Conservation (phyloP, 1,139 yeast genomes). For the Saccharomyces uvarum region DNA sequence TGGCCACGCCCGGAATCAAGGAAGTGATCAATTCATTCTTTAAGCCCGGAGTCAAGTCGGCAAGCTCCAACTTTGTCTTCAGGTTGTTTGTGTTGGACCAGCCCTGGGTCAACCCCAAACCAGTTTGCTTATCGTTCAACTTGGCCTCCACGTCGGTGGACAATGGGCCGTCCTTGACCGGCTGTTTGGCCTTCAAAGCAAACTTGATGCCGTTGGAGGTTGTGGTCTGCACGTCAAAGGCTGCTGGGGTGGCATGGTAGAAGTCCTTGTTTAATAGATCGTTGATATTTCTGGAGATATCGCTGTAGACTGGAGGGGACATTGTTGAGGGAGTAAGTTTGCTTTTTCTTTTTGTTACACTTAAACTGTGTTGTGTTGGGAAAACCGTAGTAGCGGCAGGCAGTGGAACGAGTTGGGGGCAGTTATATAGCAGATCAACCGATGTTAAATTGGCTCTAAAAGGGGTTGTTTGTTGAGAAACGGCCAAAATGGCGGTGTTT, state of each 20-base stretch:
- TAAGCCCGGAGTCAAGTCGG: conserved; percentile 90
- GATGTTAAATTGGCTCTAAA: not conserved
- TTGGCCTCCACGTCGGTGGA: conserved; percentile 89
- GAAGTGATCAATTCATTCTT: conserved; percentile 89
- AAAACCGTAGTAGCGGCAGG: not conserved
- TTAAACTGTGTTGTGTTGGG: not conserved
- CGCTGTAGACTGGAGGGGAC: conserved; percentile 49
- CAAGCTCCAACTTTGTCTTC: conserved; percentile 88
- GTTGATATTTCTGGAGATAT: conserved; percentile 83
- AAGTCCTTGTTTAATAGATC: conserved; percentile 86
- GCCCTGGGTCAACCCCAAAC: conserved; percentile 91
- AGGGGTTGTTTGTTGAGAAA: conserved; percentile 1
- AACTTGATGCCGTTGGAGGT: conserved; percentile 97
- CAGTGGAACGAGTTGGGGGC: not conserved
- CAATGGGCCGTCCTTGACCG: conserved; percentile 67
- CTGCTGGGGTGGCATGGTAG: conserved; percentile 83
- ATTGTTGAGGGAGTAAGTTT: conserved; percentile 11
- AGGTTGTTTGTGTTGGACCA: conserved; percentile 93
- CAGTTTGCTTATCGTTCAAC: conserved; percentile 88
- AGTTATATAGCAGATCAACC: not conserved
- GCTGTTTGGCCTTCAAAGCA: conserved; percentile 89
- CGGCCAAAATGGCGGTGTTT: conserved; percentile 1
- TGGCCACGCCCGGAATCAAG: conserved; percentile 80
- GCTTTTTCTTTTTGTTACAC: not conserved
- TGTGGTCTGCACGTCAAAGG: conserved; percentile 83